Base-by-base conservation (phyloP, 345 rosid genomes). In the Lenwebbia sp. region DNA sequence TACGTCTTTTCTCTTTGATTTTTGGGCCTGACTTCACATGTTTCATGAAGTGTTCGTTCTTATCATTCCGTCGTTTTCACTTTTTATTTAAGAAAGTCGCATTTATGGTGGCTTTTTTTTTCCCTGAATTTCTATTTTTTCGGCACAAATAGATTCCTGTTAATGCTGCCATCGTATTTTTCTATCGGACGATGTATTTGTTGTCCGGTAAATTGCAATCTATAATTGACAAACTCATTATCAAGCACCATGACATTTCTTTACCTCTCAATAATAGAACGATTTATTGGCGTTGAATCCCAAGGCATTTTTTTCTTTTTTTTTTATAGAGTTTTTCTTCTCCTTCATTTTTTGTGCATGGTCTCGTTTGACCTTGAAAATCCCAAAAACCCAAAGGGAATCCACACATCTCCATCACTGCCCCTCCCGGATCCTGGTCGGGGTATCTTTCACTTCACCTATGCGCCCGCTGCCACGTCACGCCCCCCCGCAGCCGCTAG, bases 391-490 rank as follows among this genome's bases (percentile, higher is more conserved):
- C 70, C 78, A 60, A 57, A 58, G 41, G 60, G 85, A 70, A 41
- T 49, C 76, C 81, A 30, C 22, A 40, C 40, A 54, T 65, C 83
- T 70, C 87, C 78, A 30, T 85, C 88, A 54, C 30, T 85, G 33
- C 83, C 87, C 84, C 83, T 33, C 60, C 74, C 23, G 26, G 85
- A 87, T 57, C 76, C 51, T 41, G 82, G 89, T 87, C 87, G 60
- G 85, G 85, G 83, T 53, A 84, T 47, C 83, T 60, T 62, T 83
- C 60, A 21, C 6, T 19, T 44, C 82, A 21, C 40, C 78, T 4
- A 17, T 19, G 47, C 47, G 23, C 23, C 78, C 26, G 47, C 44
- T 33, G 91, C 92, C 91, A 89, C 82, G 90, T 88, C 90, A 87
- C 44, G 25, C 40, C 33, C 40, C 5, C 75, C 22, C 10, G 2